phyloP scores from a whole-genome alignment of 1,139 yeast genomes.

The Geotrichum australiense region DNA sequence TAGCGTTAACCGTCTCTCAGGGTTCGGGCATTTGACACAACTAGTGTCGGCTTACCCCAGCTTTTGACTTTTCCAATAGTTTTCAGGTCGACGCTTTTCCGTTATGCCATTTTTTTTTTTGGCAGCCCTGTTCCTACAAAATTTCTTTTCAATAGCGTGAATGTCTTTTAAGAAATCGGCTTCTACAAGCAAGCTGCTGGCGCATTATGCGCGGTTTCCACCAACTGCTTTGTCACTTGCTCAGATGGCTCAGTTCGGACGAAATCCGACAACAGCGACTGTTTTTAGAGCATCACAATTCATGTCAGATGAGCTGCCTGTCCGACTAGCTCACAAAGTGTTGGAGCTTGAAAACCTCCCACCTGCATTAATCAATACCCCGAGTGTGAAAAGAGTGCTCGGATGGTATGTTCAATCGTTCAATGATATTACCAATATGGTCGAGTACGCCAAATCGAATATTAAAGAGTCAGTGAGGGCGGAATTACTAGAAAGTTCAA shows the following conservation, averaged over 20 bases:
- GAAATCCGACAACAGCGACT: constrained; percentile 68
- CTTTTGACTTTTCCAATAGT: too few relatives aligned
- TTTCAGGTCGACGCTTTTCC: too few relatives aligned
- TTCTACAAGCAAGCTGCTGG: constrained; percentile 28
- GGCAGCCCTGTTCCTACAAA: too few relatives aligned
- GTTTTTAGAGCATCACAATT: constrained; percentile 79
- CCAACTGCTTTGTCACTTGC: constrained; percentile 80
- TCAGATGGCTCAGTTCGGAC: constrained; percentile 90
- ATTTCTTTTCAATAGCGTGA: background rate
- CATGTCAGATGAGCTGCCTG: constrained; percentile 81
- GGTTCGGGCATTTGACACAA: too few relatives aligned
- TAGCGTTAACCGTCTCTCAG: too few relatives aligned
- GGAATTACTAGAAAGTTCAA: constrained; percentile 13
- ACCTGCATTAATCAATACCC: constrained; percentile 61
- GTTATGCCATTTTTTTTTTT: too few relatives aligned
- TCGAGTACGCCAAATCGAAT: constrained; percentile 17
- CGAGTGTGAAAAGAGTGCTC: constrained; percentile 66
- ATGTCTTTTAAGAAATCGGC: background rate
- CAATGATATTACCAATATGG: constrained; percentile 61
- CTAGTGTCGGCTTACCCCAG: too few relatives aligned
- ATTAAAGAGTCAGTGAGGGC: constrained; percentile 11
- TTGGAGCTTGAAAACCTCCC: constrained; percentile 80
- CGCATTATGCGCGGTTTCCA: constrained; percentile 60
- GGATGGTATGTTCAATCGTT: constrained; percentile 92
- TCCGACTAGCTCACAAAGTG: constrained; percentile 77